A percentile compares a stretch with the other conserved stretches of the same genome.
Conservation (phyloP, 1,284 basidiomycete genomes). For the Ceratobasidium sp. region DNA sequence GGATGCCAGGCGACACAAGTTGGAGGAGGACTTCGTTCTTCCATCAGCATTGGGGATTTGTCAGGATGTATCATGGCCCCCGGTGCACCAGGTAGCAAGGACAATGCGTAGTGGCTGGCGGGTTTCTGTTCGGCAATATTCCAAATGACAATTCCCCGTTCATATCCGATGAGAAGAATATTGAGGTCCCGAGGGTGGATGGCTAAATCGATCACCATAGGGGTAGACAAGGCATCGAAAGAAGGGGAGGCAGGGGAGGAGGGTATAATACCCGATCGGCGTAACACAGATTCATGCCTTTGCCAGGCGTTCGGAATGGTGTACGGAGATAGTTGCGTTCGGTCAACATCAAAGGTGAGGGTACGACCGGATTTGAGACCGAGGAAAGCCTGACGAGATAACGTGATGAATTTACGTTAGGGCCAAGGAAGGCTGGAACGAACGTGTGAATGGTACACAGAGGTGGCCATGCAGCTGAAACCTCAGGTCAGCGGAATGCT, state of each 20-base stretch:
- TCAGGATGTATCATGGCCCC: constrained; percentile 77
- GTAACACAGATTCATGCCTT: constrained; percentile 77
- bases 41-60: constrained; percentile 50
- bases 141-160: constrained; percentile 81
- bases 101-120: constrained; percentile 14
- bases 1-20: constrained; percentile 79
- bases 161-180: constrained; percentile 84
- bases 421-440: constrained; percentile 55
- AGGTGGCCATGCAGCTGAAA: constrained; percentile 71
- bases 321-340: constrained; percentile 74
- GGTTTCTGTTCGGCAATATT: constrained; percentile 70
- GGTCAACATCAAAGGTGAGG: constrained; percentile 78
- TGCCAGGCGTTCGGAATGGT: constrained; percentile 82
- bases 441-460: constrained; percentile 83
- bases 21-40: constrained; percentile 71
- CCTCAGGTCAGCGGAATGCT: constrained; percentile 43
- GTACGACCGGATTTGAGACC: constrained; percentile 71
- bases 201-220: constrained; percentile 69
- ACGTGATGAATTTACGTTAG: constrained; percentile 38
- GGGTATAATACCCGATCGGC: constrained; percentile 68
- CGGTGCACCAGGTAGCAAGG: constrained; percentile 70
- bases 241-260: constrained; percentile 61
- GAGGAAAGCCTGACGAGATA: constrained; percentile 69
- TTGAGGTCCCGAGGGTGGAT: constrained; percentile 87
- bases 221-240: constrained; percentile 49